Evolutionary conservation across 1,284 basidiomycete genomes (phyloP).

Genomic region (Ustilago sp.): DNA sequence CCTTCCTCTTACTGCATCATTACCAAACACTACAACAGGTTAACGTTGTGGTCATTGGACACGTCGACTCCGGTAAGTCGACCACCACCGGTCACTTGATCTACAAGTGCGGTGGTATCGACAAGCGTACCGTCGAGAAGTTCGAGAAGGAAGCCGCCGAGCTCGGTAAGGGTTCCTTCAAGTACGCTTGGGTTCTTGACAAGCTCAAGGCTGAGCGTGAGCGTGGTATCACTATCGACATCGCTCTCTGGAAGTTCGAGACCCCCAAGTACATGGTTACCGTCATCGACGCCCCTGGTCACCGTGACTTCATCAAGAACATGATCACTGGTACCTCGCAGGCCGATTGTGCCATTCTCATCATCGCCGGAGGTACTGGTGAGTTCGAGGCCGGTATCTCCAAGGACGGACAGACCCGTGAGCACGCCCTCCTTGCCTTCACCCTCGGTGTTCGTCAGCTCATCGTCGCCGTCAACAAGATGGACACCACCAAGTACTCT

Average conservation of each 20-base stretch:
- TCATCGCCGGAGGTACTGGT: slow-evolving; percentile 98
- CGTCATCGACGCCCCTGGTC: slow-evolving; percentile 98
- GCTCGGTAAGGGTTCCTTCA: slow-evolving; percentile 99
- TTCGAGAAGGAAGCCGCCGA: slow-evolving; percentile 99
- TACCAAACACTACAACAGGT: slow-evolving; percentile 48
- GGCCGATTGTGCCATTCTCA: slow-evolving; percentile 99
- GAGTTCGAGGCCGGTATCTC: slow-evolving; percentile 99
- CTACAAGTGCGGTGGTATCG: slow-evolving; percentile 99
- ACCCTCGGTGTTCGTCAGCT: slow-evolving; percentile 99
- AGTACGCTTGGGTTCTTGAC: slow-evolving; percentile 97
- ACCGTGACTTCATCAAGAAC: slow-evolving; percentile 99
- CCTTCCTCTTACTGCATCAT: background rate
- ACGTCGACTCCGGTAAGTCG: slow-evolving; percentile 79
- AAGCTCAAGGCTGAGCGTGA: slow-evolving; percentile 99
- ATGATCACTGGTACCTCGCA: slow-evolving; percentile 87
- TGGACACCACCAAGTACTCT: slow-evolving; percentile 99
- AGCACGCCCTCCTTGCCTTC: slow-evolving; percentile 99
- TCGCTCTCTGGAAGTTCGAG: slow-evolving; percentile 75
- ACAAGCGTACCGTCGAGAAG: slow-evolving; percentile 99
- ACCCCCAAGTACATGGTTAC: slow-evolving; percentile 72
- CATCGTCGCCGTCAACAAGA: slow-evolving; percentile 99
- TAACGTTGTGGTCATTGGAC: slow-evolving; percentile 70
- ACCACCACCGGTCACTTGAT: slow-evolving; percentile 99
- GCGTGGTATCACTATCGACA: slow-evolving; percentile 99
- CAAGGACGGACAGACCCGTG: slow-evolving; percentile 99